Conservation (phyloP, 306 rosid genomes). For the Vicia faba region DNA sequence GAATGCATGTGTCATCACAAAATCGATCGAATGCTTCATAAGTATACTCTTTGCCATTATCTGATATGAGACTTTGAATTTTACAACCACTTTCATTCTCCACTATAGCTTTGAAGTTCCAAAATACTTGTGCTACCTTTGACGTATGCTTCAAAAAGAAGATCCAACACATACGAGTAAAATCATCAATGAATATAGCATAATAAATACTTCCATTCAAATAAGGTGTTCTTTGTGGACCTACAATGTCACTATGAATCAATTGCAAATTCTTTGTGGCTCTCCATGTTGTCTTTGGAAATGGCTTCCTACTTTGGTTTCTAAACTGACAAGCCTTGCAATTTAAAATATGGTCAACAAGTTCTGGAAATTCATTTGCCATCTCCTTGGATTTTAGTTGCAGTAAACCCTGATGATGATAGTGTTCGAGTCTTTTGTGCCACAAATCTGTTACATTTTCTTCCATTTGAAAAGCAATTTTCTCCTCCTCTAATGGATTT, state of each 20-base stretch:
- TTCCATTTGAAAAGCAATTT: not conserved
- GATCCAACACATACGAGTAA: not conserved
- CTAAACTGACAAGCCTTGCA: not conserved
- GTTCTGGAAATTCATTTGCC: not conserved
- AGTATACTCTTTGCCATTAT: not conserved
- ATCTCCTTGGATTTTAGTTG: not conserved
- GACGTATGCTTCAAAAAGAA: not conserved
- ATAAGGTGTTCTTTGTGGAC: no score
- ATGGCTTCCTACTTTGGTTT: not conserved
- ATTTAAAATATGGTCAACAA: not conserved
- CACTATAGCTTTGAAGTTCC: not conserved
- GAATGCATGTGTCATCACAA: not conserved
- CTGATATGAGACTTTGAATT: not conserved
- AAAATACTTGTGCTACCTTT: not conserved
- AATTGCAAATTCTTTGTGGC: not conserved
- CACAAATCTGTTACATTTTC: not conserved
- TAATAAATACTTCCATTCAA: not conserved
- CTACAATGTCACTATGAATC: not conserved
- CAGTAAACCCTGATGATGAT: not conserved
- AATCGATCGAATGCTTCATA: not conserved
- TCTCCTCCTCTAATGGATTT: not conserved
- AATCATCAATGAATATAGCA: not conserved
- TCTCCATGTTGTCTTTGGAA: not conserved
- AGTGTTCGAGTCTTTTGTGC: not conserved
- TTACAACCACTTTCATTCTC: not conserved